Evolutionary conservation across 2,329 filamentous ascomycete genomes (phyloP), one percentile per base, ranked within the genome.

Genomic region (Arthrinium phaeospermum): DNA sequence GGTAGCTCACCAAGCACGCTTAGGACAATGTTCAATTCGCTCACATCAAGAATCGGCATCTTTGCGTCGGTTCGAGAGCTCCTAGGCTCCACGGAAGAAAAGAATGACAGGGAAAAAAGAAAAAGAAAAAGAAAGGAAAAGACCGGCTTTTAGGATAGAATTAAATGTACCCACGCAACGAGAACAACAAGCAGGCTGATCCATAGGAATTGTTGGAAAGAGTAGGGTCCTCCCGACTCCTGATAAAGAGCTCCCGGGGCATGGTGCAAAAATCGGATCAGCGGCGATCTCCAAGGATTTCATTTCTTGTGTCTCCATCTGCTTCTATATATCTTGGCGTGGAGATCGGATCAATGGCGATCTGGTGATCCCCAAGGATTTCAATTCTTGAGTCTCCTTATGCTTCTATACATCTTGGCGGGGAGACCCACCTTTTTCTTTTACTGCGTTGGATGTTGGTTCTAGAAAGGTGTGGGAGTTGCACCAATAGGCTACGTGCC

Each of bases 11-110:
- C 85, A 69, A 87, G 76, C 4, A 87, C 78, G 12, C 82, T 79
- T 46, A 86, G 78, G 57, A 88, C 85, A n/a, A 88, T 82, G 75
- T 89, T 89, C 72, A 89, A 83, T 75, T 88, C 86, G 68, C 84
- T 87, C 16, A 87, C 76, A 67, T 86, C 84, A 68, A 88, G 82
- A 30, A 82, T 82, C 70, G 85, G 85, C 85, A 87, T 87, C 71
- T 69, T 79, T 30, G 27, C 27, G 45, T 16, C 45, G 10, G 34
- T 6, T 37, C 13, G 24, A 3, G 8, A 41, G 57, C 34, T 14
- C 67, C 67, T 46, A 41, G 67, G 67, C 67, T 22, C 47, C 19
- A 44, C 22, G 68, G 27, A 44, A 57, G 22, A 53, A 24, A 49
- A 27, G 27, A 49, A 27, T 1, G 7, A 44, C 27, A 30, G 27